phyloP scores from a whole-genome alignment of 768 basidiomycete species.

The Leccinum barrowsii region DNA sequence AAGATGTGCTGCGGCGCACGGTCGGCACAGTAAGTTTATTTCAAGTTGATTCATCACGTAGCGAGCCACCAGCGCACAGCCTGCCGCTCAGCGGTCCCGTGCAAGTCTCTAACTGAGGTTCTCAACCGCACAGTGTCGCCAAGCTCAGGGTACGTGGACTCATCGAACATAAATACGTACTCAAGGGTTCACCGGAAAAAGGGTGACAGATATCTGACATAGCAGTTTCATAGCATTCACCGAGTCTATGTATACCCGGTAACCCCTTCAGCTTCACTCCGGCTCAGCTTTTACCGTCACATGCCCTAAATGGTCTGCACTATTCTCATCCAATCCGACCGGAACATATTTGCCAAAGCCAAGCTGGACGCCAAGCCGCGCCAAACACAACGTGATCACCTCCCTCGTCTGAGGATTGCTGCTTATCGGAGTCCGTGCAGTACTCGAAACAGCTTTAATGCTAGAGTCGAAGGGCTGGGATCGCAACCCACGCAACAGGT shows the following conservation, averaged over 20 bases:
- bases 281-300: slow-evolving; percentile 11
- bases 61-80: not conserved
- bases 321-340: not conserved
- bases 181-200: not conserved
- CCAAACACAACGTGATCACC: slow-evolving; percentile 27
- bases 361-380: slow-evolving; percentile 29
- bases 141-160: not conserved
- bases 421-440: not conserved
- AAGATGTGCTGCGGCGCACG: not conserved
- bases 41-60: not conserved
- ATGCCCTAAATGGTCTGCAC: not conserved
- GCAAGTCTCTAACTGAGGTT: not conserved
- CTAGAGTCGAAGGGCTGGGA: slow-evolving; percentile 5
- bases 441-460: not conserved
- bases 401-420: slow-evolving; percentile 11
- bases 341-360: slow-evolving; percentile 16
- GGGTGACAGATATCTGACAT: not conserved
- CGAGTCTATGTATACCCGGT: no score
- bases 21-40: not conserved
- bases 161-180: not conserved
- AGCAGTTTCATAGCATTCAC: not conserved
- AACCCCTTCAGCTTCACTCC: not conserved
- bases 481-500: slow-evolving; percentile 37
- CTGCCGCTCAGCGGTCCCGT: no score
- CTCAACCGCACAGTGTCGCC: not conserved